These are phyloP conservation scores for Torulaspora gathmanii DNA, from an alignment of 805 yeast genomes.

Conservation along the genomic window DNA sequence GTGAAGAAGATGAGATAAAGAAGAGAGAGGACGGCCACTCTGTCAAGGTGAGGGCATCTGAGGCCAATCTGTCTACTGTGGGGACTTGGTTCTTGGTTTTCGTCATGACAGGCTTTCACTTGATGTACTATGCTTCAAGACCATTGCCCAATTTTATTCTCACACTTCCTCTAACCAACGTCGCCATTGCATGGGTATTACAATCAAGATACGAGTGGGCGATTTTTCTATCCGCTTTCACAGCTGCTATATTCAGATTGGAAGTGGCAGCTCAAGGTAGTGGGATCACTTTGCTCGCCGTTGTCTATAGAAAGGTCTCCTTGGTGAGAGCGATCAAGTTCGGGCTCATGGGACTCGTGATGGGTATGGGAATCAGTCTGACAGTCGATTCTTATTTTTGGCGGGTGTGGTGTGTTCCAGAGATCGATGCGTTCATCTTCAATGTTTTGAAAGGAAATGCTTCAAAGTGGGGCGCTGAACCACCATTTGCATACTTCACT, in stretches of 20 bases:
- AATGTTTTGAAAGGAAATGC: constrained; percentile 76
- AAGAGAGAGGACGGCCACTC: constrained; percentile 13
- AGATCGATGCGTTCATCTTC: constrained; percentile 62
- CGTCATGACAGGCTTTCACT: constrained; percentile 67
- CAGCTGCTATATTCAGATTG: constrained; percentile 64
- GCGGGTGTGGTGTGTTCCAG: constrained; percentile 63
- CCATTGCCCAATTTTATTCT: constrained; percentile 80
- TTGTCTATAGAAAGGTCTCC: constrained; percentile 45
- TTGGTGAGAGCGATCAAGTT: constrained; percentile 39
- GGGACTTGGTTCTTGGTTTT: constrained; percentile 60
- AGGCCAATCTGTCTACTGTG: constrained; percentile 24
- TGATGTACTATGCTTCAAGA: constrained; percentile 74
- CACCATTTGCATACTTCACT: constrained; percentile 62
- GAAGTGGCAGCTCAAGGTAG: constrained; percentile 60
- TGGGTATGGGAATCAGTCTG: constrained; percentile 43
- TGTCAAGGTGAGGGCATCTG: constrained; percentile 10
- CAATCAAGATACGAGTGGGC: constrained; percentile 46
- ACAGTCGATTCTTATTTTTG: constrained; percentile 76
- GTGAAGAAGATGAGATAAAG: constrained; percentile 16
- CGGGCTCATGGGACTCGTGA: constrained; percentile 43
- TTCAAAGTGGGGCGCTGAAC: constrained; percentile 79
- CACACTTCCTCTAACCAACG: constrained; percentile 66
- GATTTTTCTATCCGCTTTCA: constrained; percentile 52
- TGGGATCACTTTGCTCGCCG: constrained; percentile 45
- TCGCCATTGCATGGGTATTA: constrained; percentile 49